Percentiles rank a stretch among this genome's conserved stretches.
phyloP scores from a whole-genome alignment of 2,329 filamentous ascomycete genomes.

The Kalmusia sp. region DNA sequence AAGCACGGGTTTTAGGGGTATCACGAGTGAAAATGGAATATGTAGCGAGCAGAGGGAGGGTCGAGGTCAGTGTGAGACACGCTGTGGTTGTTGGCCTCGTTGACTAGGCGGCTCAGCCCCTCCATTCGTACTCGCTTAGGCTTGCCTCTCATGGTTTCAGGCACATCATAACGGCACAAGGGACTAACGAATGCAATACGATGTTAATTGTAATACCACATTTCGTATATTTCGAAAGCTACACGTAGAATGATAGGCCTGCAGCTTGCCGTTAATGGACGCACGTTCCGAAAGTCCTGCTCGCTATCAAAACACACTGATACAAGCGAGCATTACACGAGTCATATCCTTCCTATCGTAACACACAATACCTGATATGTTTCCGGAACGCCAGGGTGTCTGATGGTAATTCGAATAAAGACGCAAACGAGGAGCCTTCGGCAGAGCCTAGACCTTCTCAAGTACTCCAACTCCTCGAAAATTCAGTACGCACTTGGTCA shows the following conservation, averaged over 20 bases:
- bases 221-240: too few relatives aligned
- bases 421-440: slow-evolving; percentile 19
- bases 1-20: neutral
- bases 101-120: neutral
- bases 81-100: neutral
- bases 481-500: slow-evolving; percentile 34
- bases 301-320: neutral
- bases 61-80: neutral
- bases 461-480: slow-evolving; percentile 44
- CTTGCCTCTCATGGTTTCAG: too few relatives aligned
- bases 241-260: neutral
- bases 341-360: slow-evolving; percentile 3
- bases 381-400: neutral
- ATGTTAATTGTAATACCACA: neutral
- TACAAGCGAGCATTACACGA: neutral
- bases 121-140: slow-evolving; percentile 1
- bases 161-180: too few relatives aligned
- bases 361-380: neutral
- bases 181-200: too few relatives aligned
- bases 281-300: neutral
- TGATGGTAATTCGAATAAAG: neutral
- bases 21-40: neutral
- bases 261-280: neutral
- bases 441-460: slow-evolving; percentile 7
- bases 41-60: neutral